Evolutionary conservation across 1,139 yeast species (phyloP).

Genomic region (Blastobotrys apis): DNA sequence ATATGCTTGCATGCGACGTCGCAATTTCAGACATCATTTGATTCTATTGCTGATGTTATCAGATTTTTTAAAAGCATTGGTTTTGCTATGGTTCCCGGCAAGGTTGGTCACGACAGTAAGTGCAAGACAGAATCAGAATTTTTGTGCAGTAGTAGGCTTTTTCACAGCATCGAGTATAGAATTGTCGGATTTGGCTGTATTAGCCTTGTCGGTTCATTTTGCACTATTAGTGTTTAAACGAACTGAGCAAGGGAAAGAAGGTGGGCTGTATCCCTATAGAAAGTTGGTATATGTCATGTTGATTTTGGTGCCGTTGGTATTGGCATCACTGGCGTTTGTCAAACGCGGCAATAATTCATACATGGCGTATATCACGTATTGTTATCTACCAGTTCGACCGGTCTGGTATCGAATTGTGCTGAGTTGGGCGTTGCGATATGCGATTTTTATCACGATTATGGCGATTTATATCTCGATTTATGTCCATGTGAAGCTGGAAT

Average conservation of each 20-base stretch:
- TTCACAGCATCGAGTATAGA: constrained; percentile 79
- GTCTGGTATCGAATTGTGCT: constrained; percentile 70
- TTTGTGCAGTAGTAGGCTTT: constrained; percentile 77
- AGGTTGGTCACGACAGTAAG: constrained; percentile 48
- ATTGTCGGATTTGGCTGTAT: constrained; percentile 83
- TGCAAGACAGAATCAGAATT: constrained; percentile 50
- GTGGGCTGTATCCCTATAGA: constrained; percentile 67
- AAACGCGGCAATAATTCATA: constrained; percentile 32
- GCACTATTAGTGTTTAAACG: constrained; percentile 60
- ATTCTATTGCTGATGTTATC: constrained; percentile 62
- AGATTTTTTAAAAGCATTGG: constrained; percentile 71
- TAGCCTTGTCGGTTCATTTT: constrained; percentile 80
- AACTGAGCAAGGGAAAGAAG: constrained; percentile 46
- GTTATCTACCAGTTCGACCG: constrained; percentile 72
- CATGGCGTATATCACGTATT: constrained; percentile 60
- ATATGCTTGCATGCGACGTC: constrained; percentile 30
- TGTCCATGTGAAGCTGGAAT: constrained; percentile 53
- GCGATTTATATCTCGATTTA: constrained; percentile 68
- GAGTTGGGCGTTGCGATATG: constrained; percentile 80
- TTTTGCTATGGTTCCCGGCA: constrained; percentile 68
- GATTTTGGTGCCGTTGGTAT: constrained; percentile 55
- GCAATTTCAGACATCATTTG: constrained; percentile 40
- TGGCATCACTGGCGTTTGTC: constrained; percentile 74
- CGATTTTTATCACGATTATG: constrained; percentile 59
- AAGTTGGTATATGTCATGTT: constrained; percentile 56